phyloP scores from a whole-genome alignment of 345 rosid species.

The Corchorus olitorius region DNA sequence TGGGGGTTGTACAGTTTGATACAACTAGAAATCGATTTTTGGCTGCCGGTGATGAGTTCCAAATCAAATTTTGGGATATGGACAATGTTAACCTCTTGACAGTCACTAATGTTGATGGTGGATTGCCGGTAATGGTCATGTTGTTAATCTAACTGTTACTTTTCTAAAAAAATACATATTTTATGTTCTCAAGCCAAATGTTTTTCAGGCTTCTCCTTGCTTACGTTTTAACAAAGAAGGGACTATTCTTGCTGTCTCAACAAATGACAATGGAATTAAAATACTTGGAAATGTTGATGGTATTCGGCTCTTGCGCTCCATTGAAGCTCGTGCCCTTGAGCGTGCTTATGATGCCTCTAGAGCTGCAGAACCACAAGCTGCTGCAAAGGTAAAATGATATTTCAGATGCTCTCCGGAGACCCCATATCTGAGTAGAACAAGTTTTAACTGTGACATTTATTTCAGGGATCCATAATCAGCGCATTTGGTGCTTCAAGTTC shows the following conservation, averaged over 20 bases:
- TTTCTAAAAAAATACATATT: neutral
- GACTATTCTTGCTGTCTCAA: slow-evolving; percentile 67
- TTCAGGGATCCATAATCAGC: slow-evolving; percentile 36
- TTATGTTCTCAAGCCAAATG: slow-evolving; percentile 23
- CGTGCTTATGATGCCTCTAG: slow-evolving; percentile 53
- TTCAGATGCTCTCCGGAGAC: neutral
- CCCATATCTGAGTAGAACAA: neutral
- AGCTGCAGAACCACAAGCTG: slow-evolving; percentile 39
- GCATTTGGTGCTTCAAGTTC: slow-evolving; percentile 43
- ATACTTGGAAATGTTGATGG: slow-evolving; percentile 66
- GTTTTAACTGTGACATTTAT: slow-evolving; percentile 19
- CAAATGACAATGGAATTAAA: slow-evolving; percentile 66
- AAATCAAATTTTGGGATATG: slow-evolving; percentile 78
- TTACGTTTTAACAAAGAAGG: slow-evolving; percentile 72
- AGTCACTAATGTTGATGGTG: slow-evolving; percentile 59
- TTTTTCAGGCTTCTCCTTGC: slow-evolving; percentile 61
- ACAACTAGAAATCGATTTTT: slow-evolving; percentile 62
- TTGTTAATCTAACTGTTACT: slow-evolving; percentile 11
- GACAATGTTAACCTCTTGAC: slow-evolving; percentile 62
- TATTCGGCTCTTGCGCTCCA: slow-evolving; percentile 50
- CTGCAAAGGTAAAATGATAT: slow-evolving; percentile 37
- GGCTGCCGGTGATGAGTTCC: slow-evolving; percentile 76
- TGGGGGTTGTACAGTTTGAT: slow-evolving; percentile 74
- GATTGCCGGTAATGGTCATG: slow-evolving; percentile 52
- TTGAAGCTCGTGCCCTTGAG: slow-evolving; percentile 48